These are phyloP conservation scores for Fusarium subtropicale DNA, from an alignment of 2,329 filamentous ascomycete species.

Conservation along the genomic window DNA sequence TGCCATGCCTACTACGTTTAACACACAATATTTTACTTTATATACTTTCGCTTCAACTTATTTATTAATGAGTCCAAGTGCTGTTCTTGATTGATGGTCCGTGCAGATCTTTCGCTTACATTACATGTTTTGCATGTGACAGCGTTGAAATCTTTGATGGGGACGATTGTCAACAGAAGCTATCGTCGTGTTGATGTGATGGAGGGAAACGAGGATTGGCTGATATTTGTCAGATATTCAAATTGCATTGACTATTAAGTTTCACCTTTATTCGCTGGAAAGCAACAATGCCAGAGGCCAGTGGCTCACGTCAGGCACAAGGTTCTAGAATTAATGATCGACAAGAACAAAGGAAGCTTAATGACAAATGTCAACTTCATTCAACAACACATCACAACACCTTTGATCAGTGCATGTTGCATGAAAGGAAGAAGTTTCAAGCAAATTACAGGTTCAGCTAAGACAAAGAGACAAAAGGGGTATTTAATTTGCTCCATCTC, in stretches of 20 bases:
- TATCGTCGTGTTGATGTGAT: neutral
- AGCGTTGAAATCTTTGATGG: neutral
- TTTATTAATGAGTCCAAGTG: neutral
- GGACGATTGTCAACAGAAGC: neutral
- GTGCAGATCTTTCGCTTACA: slow-evolving; percentile 16
- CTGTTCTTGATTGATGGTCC: slow-evolving; percentile 1
- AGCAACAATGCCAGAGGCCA: neutral
- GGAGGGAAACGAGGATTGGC: neutral
- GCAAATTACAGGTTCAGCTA: neutral
- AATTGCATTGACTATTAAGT: neutral
- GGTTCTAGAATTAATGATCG: neutral
- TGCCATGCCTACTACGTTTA: neutral
- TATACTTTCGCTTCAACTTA: neutral
- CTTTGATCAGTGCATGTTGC: neutral
- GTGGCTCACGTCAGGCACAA: neutral
- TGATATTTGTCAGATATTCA: too few species aligned
- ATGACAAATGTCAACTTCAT: neutral
- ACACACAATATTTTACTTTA: neutral
- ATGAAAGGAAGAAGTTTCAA: neutral
- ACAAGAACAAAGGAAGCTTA: neutral
- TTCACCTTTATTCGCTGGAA: too few species aligned
- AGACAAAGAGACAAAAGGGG: slow-evolving; percentile 13
- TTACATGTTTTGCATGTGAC: slow-evolving; percentile 27
- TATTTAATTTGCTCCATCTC: slow-evolving; percentile 5
- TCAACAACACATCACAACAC: neutral